phyloP scores from a whole-genome alignment of 345 rosid genomes.

The Gossypium bickii region DNA sequence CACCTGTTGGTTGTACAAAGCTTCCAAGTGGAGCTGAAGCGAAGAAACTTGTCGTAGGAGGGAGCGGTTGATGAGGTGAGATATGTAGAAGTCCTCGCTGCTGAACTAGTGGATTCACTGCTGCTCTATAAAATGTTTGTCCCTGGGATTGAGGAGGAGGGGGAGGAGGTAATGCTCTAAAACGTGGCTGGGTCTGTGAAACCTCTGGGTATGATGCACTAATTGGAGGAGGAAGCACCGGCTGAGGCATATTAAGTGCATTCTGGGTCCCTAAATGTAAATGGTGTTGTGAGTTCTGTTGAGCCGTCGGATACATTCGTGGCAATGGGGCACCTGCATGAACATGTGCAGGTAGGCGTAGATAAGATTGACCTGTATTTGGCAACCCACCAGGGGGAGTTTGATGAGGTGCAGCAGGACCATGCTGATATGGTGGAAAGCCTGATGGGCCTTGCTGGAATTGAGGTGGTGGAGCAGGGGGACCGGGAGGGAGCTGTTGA shows the following conservation, averaged over 20 bases:
- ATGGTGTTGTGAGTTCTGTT: slow-evolving; percentile 24
- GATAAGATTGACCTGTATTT: slow-evolving; percentile 32
- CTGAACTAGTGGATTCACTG: slow-evolving; percentile 23
- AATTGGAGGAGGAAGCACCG: slow-evolving; percentile 22
- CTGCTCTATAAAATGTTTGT: slow-evolving; percentile 27
- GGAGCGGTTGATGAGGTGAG: slow-evolving; percentile 26
- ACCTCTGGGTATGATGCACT: slow-evolving; percentile 13
- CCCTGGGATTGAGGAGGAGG: slow-evolving; percentile 29
- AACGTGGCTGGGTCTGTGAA: slow-evolving; percentile 22
- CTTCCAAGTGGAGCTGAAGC: slow-evolving; percentile 23
- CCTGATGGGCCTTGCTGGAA: slow-evolving; percentile 29
- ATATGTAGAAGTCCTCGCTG: slow-evolving; percentile 30
- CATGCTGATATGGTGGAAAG: slow-evolving; percentile 32
- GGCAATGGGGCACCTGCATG: slow-evolving; percentile 27
- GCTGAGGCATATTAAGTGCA: slow-evolving; percentile 24
- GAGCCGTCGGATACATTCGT: slow-evolving; percentile 28
- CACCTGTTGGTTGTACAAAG: slow-evolving; percentile 12
- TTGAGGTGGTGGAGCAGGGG: slow-evolving; percentile 20
- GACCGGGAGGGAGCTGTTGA: slow-evolving; percentile 30
- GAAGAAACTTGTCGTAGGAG: slow-evolving; percentile 29
- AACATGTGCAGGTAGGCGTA: slow-evolving; percentile 17
- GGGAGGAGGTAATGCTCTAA: slow-evolving; percentile 31
- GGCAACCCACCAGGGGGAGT: slow-evolving; percentile 27
- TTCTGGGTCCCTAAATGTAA: slow-evolving; percentile 27
- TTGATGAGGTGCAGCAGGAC: slow-evolving; percentile 31